Evolutionary conservation across 2,329 filamentous ascomycete genomes (phyloP).

Genomic region (Pseudopyricularia javanii): DNA sequence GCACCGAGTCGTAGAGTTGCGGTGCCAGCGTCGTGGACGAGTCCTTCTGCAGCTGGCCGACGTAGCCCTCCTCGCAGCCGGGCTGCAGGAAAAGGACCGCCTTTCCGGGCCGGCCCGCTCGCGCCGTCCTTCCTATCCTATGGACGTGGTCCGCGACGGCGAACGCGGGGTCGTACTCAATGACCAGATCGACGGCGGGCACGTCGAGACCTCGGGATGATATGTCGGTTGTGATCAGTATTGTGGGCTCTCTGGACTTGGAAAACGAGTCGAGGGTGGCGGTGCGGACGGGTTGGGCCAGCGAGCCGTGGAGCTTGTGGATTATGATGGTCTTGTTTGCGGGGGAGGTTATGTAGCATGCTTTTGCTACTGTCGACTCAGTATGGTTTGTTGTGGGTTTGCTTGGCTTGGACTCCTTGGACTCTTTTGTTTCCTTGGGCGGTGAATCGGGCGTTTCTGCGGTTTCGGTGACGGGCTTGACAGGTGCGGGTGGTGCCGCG

Average conservation of each 20-base stretch:
- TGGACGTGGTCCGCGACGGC: slow-evolving; percentile 88
- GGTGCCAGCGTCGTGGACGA: slow-evolving; percentile 31
- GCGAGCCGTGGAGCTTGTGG: slow-evolving; percentile 82
- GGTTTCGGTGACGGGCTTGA: slow-evolving; percentile 14
- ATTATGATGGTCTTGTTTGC: slow-evolving; percentile 64
- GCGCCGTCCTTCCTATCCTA: slow-evolving; percentile 85
- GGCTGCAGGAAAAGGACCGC: slow-evolving; percentile 84
- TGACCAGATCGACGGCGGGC: slow-evolving; percentile 84
- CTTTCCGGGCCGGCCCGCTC: slow-evolving; percentile 78
- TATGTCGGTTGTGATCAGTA: slow-evolving; percentile 90
- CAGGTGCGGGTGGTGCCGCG: neutral
- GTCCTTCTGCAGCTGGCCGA: slow-evolving; percentile 49
- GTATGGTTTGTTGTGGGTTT: slow-evolving; percentile 20
- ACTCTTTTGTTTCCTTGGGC: slow-evolving; percentile 8
- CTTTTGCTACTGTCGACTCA: slow-evolving; percentile 52
- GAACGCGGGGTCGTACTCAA: slow-evolving; percentile 95
- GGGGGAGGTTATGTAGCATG: slow-evolving; percentile 60
- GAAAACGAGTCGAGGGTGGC: slow-evolving; percentile 75
- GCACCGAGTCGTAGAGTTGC: slow-evolving; percentile 38
- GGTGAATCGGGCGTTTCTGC: neutral
- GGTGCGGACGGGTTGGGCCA: slow-evolving; percentile 78
- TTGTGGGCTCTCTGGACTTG: slow-evolving; percentile 57
- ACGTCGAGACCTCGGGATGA: slow-evolving; percentile 92
- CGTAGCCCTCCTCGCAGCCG: slow-evolving; percentile 84
- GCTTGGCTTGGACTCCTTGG: neutral